Evolutionary conservation across 2,329 filamentous ascomycete genomes (phyloP).

Genomic region (Fusarium sp.): DNA sequence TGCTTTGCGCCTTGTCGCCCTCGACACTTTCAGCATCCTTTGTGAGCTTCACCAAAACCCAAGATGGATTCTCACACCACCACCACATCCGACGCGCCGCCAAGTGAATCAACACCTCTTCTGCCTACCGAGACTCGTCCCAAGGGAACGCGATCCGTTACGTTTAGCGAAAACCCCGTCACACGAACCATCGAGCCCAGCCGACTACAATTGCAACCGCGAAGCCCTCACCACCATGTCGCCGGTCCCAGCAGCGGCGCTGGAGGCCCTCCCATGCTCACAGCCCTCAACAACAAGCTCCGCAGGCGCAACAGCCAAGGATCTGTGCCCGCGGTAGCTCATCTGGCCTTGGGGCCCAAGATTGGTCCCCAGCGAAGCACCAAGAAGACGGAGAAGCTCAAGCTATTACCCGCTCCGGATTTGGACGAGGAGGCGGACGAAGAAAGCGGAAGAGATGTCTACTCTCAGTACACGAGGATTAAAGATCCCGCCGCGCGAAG

Average conservation of each 20-base stretch:
- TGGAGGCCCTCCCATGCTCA: slow-evolving; percentile 67
- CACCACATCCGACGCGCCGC: slow-evolving; percentile 24
- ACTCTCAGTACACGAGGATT: slow-evolving; percentile 96
- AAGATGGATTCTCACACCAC: slow-evolving; percentile 43
- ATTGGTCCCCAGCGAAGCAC: slow-evolving; percentile 94
- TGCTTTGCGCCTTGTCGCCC: slow-evolving; percentile 9
- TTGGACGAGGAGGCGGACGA: slow-evolving; percentile 81
- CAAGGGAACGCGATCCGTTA: slow-evolving; percentile 69
- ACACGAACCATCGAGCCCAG: slow-evolving; percentile 67
- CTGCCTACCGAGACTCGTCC: slow-evolving; percentile 50
- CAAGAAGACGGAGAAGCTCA: slow-evolving; percentile 95
- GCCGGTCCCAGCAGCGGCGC: slow-evolving; percentile 44
- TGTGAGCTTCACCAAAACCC: slow-evolving; percentile 22
- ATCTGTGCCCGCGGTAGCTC: slow-evolving; percentile 49
- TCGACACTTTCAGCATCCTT: slow-evolving; percentile 9
- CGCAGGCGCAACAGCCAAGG: slow-evolving; percentile 86
- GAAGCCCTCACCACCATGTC: slow-evolving; percentile 45
- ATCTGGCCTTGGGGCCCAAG: slow-evolving; percentile 63
- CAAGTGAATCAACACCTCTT: slow-evolving; percentile 50
- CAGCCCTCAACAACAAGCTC: slow-evolving; percentile 85
- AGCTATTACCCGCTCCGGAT: slow-evolving; percentile 92
- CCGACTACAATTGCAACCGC: slow-evolving; percentile 35
- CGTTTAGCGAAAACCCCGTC: slow-evolving; percentile 75
- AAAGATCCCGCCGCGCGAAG: slow-evolving; percentile 93
- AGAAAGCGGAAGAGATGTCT: slow-evolving; percentile 92